A percentile compares a stretch with the other conserved stretches of the same genome.
These are phyloP conservation scores for Podaxis pistillaris DNA, from an alignment of 768 basidiomycete species.

Conservation along the genomic window DNA sequence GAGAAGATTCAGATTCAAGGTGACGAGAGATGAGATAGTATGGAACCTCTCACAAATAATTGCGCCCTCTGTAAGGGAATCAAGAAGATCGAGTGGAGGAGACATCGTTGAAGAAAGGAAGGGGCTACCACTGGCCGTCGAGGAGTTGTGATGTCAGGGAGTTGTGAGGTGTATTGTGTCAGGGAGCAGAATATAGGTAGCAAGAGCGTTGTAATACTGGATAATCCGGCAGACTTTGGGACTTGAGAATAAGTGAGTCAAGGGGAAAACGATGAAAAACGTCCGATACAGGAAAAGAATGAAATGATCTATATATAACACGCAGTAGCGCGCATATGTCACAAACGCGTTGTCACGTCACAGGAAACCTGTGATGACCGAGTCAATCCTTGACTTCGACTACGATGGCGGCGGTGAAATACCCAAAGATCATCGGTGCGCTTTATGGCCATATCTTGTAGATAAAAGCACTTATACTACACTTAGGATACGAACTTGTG, in stretches of 20 bases:
- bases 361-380: not conserved
- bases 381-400: not conserved
- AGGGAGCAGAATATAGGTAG: not conserved
- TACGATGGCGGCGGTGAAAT: slow-evolving; percentile 6
- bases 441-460: no score
- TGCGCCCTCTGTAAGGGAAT: slow-evolving; percentile 35
- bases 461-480: not conserved
- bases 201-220: no score
- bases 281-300: no score
- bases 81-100: slow-evolving; percentile 11
- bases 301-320: no score
- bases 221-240: no score
- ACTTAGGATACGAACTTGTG: slow-evolving; percentile 13
- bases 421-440: slow-evolving; percentile 13
- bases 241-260: no score
- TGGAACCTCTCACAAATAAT: slow-evolving; percentile 51
- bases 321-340: not conserved
- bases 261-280: no score
- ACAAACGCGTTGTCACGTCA: not conserved
- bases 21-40: slow-evolving; percentile 35
- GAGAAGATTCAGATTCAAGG: slow-evolving; percentile 32
- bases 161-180: not conserved
- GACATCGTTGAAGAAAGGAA: slow-evolving; percentile 29
- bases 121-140: slow-evolving; percentile 35
- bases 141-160: not conserved